Conservation (phyloP, 306 rosid genomes). For the Morella rubra region DNA sequence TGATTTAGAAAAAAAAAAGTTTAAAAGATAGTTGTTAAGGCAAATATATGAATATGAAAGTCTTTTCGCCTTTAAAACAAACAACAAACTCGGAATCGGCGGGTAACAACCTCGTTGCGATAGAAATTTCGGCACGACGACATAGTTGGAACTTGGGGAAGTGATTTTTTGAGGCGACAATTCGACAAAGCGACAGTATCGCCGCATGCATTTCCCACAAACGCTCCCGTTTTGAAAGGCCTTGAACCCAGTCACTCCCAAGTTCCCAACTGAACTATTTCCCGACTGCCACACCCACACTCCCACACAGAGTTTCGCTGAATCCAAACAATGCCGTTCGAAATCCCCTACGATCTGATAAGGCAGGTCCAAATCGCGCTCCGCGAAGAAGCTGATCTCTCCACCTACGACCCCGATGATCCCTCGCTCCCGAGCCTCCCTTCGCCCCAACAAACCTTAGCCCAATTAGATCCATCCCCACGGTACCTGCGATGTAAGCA, state of each 20-base stretch:
- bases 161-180: too few relatives aligned
- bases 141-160: too few relatives aligned
- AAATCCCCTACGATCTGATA: conserved; percentile 69
- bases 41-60: too few relatives aligned
- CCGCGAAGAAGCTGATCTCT: conserved; percentile 58
- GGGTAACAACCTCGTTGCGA: too few relatives aligned
- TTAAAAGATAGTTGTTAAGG: too few relatives aligned
- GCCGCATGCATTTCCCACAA: too few relatives aligned
- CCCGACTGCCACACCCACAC: background rate
- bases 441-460: conserved; percentile 55
- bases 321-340: conserved; percentile 62
- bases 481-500: conserved; percentile 72
- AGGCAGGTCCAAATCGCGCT: conserved; percentile 61
- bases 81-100: too few relatives aligned
- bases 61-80: too few relatives aligned
- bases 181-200: too few relatives aligned
- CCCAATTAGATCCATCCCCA: conserved; percentile 75
- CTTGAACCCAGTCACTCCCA: background rate
- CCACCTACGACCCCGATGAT: conserved; percentile 65
- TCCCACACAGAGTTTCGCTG: background rate
- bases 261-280: background rate
- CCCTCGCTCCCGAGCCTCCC: conserved; percentile 55
- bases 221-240: background rate
- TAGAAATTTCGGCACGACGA: too few relatives aligned
- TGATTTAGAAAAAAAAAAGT: too few relatives aligned